Conservation (phyloP, 441 rosid species). For the Jatropha multifida region DNA sequence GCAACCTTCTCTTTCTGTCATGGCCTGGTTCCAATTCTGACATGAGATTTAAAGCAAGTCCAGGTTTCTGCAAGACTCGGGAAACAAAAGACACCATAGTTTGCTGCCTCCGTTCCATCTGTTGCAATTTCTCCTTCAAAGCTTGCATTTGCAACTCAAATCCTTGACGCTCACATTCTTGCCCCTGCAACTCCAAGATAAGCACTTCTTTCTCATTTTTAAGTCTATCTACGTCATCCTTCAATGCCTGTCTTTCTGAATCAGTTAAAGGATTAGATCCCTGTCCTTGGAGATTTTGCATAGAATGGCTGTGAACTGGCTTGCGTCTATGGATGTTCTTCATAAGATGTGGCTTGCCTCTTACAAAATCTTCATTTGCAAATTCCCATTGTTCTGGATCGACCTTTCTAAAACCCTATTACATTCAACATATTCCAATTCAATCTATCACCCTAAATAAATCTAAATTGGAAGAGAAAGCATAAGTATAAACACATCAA, state of each 20-base stretch:
- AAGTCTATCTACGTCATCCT: constrained; percentile 66
- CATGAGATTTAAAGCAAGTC: constrained; percentile 53
- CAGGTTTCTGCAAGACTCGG: constrained; percentile 62
- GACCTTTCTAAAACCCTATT: constrained; percentile 79
- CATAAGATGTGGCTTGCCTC: constrained; percentile 69
- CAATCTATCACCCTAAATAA: constrained; percentile 14
- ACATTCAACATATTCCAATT: constrained; percentile 19
- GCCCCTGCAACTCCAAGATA: constrained; percentile 46
- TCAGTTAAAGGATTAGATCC: constrained; percentile 50
- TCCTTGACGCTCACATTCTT: constrained; percentile 55
- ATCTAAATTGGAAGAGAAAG: background rate
- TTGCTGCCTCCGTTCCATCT: constrained; percentile 59
- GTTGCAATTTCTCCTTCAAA: constrained; percentile 62
- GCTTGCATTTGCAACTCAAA: constrained; percentile 52
- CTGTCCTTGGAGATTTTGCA: constrained; percentile 55
- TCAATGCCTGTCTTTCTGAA: constrained; percentile 60
- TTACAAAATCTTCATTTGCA: constrained; percentile 76
- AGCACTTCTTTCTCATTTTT: constrained; percentile 57
- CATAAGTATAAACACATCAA: background rate
- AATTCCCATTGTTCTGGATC: constrained; percentile 97
- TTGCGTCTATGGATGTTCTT: constrained; percentile 91
- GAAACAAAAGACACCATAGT: constrained; percentile 51
- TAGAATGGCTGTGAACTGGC: constrained; percentile 92
- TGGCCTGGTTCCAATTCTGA: constrained; percentile 48
- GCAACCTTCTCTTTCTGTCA: constrained; percentile 71